These are phyloP conservation scores for Kregervanrija delftensis DNA, from an alignment of 805 yeast genomes.

Conservation along the genomic window DNA sequence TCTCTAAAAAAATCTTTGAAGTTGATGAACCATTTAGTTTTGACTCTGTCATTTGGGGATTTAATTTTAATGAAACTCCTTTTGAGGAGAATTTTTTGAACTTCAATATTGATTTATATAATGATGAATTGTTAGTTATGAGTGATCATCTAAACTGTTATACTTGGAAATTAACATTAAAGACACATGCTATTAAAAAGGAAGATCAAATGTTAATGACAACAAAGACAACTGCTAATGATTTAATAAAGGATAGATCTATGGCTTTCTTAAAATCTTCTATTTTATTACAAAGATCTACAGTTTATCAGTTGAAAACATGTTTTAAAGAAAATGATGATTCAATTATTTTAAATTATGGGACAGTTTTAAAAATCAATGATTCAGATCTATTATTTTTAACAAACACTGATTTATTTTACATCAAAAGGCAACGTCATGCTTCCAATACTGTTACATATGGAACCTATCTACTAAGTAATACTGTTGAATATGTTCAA, in stretches of 20 bases:
- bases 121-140: conserved; percentile 25
- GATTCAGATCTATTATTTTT: conserved; percentile 26
- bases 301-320: conserved; percentile 22
- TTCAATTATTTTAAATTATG: conserved; percentile 20
- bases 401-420: conserved; percentile 23
- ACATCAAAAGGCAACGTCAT: conserved; percentile 17
- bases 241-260: conserved; percentile 1
- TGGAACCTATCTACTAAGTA: conserved; percentile 18
- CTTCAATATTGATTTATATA: conserved; percentile 23
- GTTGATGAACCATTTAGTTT: conserved; percentile 18
- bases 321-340: conserved; percentile 19
- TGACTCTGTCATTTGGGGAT: conserved; percentile 28
- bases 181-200: background rate
- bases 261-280: background rate
- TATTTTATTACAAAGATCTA: conserved; percentile 17
- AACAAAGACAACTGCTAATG: background rate
- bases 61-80: conserved; percentile 24
- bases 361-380: conserved; percentile 19
- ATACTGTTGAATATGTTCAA: conserved; percentile 26
- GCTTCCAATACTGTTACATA: conserved; percentile 12
- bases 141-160: conserved; percentile 28
- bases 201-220: background rate
- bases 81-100: conserved; percentile 22
- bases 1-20: conserved; percentile 21
- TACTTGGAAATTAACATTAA: conserved; percentile 24